phyloP scores from a whole-genome alignment of 2,329 filamentous ascomycete genomes.

The Taxawa tesnikishii region DNA sequence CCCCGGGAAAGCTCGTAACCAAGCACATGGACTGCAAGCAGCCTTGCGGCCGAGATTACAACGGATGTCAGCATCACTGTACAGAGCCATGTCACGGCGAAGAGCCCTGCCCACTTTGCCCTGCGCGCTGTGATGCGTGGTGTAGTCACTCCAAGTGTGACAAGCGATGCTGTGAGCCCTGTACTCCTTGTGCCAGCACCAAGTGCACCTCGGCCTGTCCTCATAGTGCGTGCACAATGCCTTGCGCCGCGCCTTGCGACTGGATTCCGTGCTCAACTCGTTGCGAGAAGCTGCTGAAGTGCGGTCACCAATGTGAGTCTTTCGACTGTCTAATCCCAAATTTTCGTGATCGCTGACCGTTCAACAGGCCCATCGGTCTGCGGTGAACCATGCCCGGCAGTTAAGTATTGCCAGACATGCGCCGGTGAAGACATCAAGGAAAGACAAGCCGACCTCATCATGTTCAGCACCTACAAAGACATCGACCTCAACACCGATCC shows the following conservation, averaged over 20 bases:
- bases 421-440: slow-evolving; percentile 30
- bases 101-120: slow-evolving; percentile 35
- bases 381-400: slow-evolving; percentile 47
- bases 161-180: slow-evolving; percentile 47
- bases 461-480: slow-evolving; percentile 42
- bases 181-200: slow-evolving; percentile 52
- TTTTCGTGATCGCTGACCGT: too few species aligned
- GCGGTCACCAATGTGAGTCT: slow-evolving; percentile 47
- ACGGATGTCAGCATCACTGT: slow-evolving; percentile 47
- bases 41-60: slow-evolving; percentile 38
- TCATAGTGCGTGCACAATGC: slow-evolving; percentile 39
- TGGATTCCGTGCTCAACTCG: slow-evolving; percentile 52
- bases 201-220: too few species aligned
- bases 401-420: slow-evolving; percentile 46
- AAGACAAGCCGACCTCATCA: slow-evolving; percentile 44
- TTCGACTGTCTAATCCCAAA: too few species aligned
- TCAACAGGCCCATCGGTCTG: slow-evolving; percentile 51
- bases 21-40: slow-evolving; percentile 38
- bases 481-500: slow-evolving; percentile 48
- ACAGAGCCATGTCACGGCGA: slow-evolving; percentile 38
- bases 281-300: slow-evolving; percentile 41
- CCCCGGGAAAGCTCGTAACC: slow-evolving; percentile 14
- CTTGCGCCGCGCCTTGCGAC: slow-evolving; percentile 56
- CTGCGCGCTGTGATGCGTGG: slow-evolving; percentile 37
- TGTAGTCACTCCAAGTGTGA: slow-evolving; percentile 47